Evolutionary conservation across 2,329 filamentous ascomycete species (phyloP).

Genomic region (Claviceps maximensis): DNA sequence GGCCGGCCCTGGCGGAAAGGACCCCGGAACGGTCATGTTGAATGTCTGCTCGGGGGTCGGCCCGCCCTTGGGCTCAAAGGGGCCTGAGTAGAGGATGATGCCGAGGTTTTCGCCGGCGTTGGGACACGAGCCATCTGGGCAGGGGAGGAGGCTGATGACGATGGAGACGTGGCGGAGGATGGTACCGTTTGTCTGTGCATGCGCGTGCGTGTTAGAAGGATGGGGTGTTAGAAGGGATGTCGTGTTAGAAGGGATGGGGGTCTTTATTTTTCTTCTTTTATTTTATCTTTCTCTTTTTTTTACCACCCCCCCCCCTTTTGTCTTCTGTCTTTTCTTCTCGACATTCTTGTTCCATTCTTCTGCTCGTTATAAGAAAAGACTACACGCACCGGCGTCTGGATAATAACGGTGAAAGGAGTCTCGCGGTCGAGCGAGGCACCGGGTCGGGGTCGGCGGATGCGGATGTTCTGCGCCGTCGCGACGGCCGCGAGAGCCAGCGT

Average conservation of each 20-base stretch:
- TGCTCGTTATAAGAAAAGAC: not conserved
- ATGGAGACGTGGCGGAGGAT: not conserved
- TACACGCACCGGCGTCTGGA: not conserved
- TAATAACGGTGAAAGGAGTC: not conserved
- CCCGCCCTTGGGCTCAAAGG: not conserved
- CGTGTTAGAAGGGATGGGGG: no score
- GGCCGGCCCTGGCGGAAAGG: not conserved
- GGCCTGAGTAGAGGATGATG: not conserved
- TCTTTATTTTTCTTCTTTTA: not conserved
- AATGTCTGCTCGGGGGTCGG: not conserved
- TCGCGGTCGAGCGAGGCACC: not conserved
- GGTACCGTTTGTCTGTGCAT: not conserved
- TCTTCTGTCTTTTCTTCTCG: not conserved
- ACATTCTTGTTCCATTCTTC: not conserved
- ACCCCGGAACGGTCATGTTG: not conserved
- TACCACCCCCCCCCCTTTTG: not conserved
- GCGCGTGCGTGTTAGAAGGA: not conserved
- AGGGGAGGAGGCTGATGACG: conserved; percentile 3
- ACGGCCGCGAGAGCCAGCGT: not conserved
- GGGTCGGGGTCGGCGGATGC: not conserved
- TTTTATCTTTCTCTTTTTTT: not conserved
- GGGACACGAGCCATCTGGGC: not conserved
- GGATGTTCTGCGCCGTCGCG: not conserved
- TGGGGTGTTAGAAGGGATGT: no score
- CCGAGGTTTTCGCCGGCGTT: not conserved